Base-by-base conservation (phyloP, 2,329 filamentous ascomycete species). In the Xylaria sp. region DNA sequence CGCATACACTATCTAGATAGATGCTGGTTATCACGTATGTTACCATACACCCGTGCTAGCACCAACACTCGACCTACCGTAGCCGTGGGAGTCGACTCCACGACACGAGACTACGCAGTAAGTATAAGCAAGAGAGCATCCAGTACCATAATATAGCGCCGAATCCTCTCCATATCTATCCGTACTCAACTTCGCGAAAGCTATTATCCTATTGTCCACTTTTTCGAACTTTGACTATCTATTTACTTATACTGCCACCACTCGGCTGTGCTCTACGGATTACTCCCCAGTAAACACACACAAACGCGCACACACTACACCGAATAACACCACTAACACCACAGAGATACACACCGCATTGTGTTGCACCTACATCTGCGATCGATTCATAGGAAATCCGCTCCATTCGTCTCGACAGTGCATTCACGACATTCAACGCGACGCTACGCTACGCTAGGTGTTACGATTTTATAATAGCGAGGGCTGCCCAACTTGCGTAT, bases 391-490 rank as follows among this genome's bases (percentile, higher is more conserved):
- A 53, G 22, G 22, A 42, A 59, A 33, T 36, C 59, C 15, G 44
- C 51, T 50, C 44, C 56, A 38, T 63, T 63, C 56, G 25, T 51
- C 45, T 69, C 39, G 36, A 60, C 38, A 51, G 47, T 60, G 63
- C 63, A 62, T 62, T 55, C 44, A 47, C 22, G 54, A 42, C 7
- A 17, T 59, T 33, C 31, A n/a, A 44, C 58, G n/a, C n/a, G n/a
- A n/a, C n/a, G n/a, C n/a, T n/a, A n/a, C n/a, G n/a, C n/a, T n/a
- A n/a, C n/a, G 54, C 50, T 51, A 33, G 13, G 38, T 33, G 33
- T 51, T 45, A 45, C 27, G 27, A 2, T 31, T 39, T 54, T n/a
- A 6, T 25, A 49, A 38, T 36, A 57, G 17, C 44, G 15, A 49
- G 29, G 25, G 27, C 47, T 11, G n/a, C 56, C 61, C 59, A 44